Percentiles rank a stretch among this genome's conserved stretches.
Evolutionary conservation across 805 yeast genomes (phyloP).

Genomic region (Starmerella potacharoeniae): DNA sequence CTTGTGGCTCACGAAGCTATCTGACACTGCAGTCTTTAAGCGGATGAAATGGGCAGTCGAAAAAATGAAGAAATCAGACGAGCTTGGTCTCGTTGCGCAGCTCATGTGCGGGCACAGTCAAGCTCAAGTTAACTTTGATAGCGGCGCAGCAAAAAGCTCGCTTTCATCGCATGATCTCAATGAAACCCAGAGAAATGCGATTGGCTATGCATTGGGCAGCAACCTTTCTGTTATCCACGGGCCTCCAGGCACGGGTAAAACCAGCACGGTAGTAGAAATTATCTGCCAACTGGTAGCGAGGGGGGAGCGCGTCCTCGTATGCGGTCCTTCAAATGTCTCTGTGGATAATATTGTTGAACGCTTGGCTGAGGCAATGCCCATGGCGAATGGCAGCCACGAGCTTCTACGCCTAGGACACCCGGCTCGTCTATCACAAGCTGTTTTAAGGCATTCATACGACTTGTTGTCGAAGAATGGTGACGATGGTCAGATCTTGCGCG

Average conservation of each 20-base stretch:
- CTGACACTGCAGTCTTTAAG: slow-evolving; percentile 32
- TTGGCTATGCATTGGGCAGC: slow-evolving; percentile 48
- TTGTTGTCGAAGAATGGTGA: slow-evolving; percentile 49
- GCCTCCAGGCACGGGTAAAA: slow-evolving; percentile 78
- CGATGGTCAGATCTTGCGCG: slow-evolving; percentile 51
- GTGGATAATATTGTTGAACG: slow-evolving; percentile 46
- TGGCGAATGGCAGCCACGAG: slow-evolving; percentile 34
- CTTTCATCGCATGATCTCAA: slow-evolving; percentile 35
- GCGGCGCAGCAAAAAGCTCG: neutral
- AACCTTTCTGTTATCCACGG: slow-evolving; percentile 54
- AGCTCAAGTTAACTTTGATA: neutral
- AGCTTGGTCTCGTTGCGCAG: neutral
- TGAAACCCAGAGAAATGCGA: slow-evolving; percentile 62
- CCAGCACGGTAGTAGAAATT: slow-evolving; percentile 72
- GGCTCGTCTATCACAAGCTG: slow-evolving; percentile 58
- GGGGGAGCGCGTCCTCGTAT: slow-evolving; percentile 58
- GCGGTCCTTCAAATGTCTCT: slow-evolving; percentile 90
- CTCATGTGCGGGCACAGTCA: slow-evolving; percentile 5
- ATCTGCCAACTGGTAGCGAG: slow-evolving; percentile 53
- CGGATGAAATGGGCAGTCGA: slow-evolving; percentile 67
- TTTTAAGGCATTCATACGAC: slow-evolving; percentile 65
- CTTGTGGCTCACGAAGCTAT: slow-evolving; percentile 56
- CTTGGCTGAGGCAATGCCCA: slow-evolving; percentile 58
- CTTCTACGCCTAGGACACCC: slow-evolving; percentile 90
- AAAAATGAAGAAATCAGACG: slow-evolving; percentile 32